Evolutionary conservation across 768 basidiomycete genomes (phyloP).

Genomic region (Sistotremastrum niveocremeum): DNA sequence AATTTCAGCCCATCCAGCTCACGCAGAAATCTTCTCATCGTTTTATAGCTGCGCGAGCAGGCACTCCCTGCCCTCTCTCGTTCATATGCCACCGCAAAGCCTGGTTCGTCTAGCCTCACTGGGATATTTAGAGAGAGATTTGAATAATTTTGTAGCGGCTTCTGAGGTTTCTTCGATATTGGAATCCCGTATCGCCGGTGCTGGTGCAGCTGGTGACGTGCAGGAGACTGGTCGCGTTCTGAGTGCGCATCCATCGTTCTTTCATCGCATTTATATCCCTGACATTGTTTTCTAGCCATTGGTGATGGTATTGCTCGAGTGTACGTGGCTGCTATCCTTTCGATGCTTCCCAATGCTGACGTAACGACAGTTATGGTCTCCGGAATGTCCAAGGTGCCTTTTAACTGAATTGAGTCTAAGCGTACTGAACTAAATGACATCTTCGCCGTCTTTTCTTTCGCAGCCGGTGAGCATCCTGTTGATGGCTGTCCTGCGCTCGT

Average conservation of each 20-base stretch:
- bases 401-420: background rate
- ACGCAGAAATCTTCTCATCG: conserved; percentile 5
- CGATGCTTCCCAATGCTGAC: conserved; percentile 2
- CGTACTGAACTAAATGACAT: background rate
- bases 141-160: conserved; percentile 46
- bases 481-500: conserved; percentile 36
- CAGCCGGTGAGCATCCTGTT: conserved; percentile 12
- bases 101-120: conserved; percentile 44
- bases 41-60: conserved; percentile 24
- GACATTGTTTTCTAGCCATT: conserved; percentile 46
- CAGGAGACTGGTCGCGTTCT: conserved; percentile 99
- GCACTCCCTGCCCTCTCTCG: conserved; percentile 47
- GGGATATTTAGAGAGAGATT: background rate
- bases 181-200: conserved; percentile 94
- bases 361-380: conserved; percentile 42
- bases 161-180: conserved; percentile 99
- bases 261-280: conserved; percentile 15
- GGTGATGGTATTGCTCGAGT: conserved; percentile 99
- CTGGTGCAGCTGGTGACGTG: conserved; percentile 82
- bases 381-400: conserved; percentile 88
- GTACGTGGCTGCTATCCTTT: conserved; percentile 26
- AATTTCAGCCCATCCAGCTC: conserved; percentile 8
- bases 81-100: conserved; percentile 95
- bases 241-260: conserved; percentile 43
- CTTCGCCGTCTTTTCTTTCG: conserved; percentile 5